Conservation (phyloP, 352 stramenopile species). For the Pythium aristosporum region DNA sequence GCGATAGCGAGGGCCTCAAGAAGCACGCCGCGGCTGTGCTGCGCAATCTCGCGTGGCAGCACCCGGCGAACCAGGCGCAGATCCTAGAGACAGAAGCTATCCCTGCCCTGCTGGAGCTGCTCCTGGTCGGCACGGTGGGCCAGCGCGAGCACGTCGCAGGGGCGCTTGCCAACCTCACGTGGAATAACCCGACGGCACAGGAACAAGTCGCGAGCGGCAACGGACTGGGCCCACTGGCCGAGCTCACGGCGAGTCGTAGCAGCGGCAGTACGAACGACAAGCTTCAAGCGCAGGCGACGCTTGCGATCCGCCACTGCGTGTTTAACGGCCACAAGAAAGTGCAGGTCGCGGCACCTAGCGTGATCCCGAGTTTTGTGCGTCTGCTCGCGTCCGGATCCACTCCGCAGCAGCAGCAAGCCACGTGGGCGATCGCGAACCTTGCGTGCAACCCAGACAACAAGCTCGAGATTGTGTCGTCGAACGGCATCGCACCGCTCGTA, state of each 20-base stretch:
- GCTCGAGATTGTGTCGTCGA: slow-evolving; percentile 16
- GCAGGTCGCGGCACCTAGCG: background rate
- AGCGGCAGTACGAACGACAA: slow-evolving; percentile 11
- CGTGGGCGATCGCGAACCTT: slow-evolving; percentile 23
- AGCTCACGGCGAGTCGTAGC: slow-evolving; percentile 5
- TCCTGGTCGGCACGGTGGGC: slow-evolving; percentile 3
- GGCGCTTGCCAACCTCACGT: slow-evolving; percentile 21
- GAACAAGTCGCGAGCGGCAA: slow-evolving; percentile 11
- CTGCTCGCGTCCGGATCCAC: background rate
- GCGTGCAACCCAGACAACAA: slow-evolving; percentile 24
- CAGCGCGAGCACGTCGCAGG: slow-evolving; percentile 23
- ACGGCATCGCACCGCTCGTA: slow-evolving; percentile 16
- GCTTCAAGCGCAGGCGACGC: slow-evolving; percentile 17
- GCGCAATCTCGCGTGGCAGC: slow-evolving; percentile 23
- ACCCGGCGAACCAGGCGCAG: slow-evolving; percentile 15
- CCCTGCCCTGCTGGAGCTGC: slow-evolving; percentile 3
- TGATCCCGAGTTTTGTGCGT: slow-evolving; percentile 15
- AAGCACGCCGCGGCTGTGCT: slow-evolving; percentile 21
- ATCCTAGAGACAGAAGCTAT: slow-evolving; percentile 15
- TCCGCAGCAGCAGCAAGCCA: slow-evolving; percentile 18
- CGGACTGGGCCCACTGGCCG: slow-evolving; percentile 3
- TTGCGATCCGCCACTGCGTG: slow-evolving; percentile 20
- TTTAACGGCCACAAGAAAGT: slow-evolving; percentile 23
- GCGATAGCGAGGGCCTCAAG: slow-evolving; percentile 15
- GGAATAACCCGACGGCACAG: slow-evolving; percentile 17